Percentiles rank a stretch among this genome's conserved stretches.
phyloP scores from a whole-genome alignment of 257 asterid genomes.

The Solanum chmielewskii region DNA sequence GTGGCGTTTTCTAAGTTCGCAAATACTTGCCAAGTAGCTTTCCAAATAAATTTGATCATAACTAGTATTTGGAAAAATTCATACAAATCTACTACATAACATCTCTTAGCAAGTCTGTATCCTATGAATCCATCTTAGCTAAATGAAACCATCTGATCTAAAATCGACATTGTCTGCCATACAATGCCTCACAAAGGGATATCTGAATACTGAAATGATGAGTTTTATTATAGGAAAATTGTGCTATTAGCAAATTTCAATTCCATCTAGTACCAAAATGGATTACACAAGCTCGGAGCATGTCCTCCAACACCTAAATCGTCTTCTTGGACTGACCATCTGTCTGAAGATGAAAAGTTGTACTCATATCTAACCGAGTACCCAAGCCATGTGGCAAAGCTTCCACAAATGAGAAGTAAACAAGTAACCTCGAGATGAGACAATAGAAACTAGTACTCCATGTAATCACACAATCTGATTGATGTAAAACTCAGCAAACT shows the following conservation, averaged over 20 bases:
- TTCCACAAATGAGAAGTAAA: neutral
- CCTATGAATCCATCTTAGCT: too few relatives aligned
- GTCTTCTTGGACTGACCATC: neutral
- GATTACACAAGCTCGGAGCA: neutral
- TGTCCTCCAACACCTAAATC: neutral
- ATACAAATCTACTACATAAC: too few relatives aligned
- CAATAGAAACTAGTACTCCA: neutral
- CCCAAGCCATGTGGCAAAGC: neutral
- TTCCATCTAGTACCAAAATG: neutral
- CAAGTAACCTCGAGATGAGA: neutral
- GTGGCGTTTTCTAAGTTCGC: too few relatives aligned
- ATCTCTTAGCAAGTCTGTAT: too few relatives aligned
- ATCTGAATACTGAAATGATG: neutral
- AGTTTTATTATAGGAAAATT: neutral
- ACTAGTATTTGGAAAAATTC: too few relatives aligned
- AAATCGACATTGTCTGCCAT: neutral
- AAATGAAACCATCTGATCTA: too few relatives aligned
- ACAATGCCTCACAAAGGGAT: neutral
- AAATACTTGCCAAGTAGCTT: too few relatives aligned
- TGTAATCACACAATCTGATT: neutral
- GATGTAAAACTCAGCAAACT: neutral
- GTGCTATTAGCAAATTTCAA: neutral
- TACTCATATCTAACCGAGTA: neutral
- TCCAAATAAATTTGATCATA: too few relatives aligned
- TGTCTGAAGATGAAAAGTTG: too few relatives aligned